A percentile compares a stretch with the other conserved stretches of the same genome.
phyloP scores from a whole-genome alignment of 1,139 yeast genomes.

The Zygoascus sp. region DNA sequence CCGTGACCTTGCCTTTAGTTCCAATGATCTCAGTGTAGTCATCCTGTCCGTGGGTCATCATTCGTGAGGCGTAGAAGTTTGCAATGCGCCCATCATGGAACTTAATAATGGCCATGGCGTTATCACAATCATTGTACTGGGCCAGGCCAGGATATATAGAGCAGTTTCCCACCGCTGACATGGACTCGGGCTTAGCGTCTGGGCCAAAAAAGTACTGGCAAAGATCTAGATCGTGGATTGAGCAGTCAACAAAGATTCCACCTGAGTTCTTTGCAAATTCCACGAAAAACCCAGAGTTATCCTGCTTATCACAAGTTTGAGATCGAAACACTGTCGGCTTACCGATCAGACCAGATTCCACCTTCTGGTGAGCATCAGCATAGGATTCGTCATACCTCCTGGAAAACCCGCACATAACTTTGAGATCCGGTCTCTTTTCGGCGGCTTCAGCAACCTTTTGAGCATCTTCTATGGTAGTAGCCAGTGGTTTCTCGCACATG shows the following conservation, averaged over 20 bases:
- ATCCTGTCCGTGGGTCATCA: constrained; percentile 27
- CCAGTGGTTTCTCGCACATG: constrained; percentile 25
- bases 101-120: constrained; percentile 24
- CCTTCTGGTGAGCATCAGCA: constrained; percentile 20
- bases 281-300: constrained; percentile 21
- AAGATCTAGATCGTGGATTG: constrained; percentile 25
- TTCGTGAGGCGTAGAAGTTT: constrained; percentile 23
- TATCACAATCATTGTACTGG: constrained; percentile 22
- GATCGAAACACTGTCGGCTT: constrained; percentile 19
- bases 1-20: constrained; percentile 24
- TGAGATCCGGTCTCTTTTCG: constrained; percentile 14
- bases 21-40: constrained; percentile 24
- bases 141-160: constrained; percentile 23
- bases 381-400: constrained; percentile 25
- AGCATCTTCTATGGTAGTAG: constrained; percentile 19
- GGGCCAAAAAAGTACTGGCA: constrained; percentile 23
- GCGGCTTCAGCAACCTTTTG: constrained; percentile 22
- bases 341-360: constrained; percentile 20
- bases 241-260: constrained; percentile 26
- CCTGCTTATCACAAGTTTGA: constrained; percentile 22
- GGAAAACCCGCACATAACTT: constrained; percentile 25
- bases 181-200: constrained; percentile 19
- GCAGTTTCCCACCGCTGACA: constrained; percentile 22
- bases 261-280: constrained; percentile 23
- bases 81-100: constrained; percentile 24